Evolutionary conservation across 2,329 filamentous ascomycete species (phyloP), one percentile per base, ranked within the genome.

Genomic region (Diaporthe australafricana): DNA sequence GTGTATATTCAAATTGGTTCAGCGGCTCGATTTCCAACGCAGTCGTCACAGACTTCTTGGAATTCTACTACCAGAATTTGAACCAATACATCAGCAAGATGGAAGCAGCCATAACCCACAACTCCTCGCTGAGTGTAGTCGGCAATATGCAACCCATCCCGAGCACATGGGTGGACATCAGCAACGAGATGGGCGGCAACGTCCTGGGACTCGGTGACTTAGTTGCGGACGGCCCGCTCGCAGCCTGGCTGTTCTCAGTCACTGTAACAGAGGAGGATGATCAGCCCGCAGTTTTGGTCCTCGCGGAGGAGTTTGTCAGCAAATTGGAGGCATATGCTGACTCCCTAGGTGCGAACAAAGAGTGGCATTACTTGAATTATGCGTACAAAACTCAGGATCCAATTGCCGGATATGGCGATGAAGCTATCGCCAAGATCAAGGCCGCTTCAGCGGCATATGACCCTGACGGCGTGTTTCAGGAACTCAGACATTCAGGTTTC

Each of bases 361-460:
- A 82, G 45, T 84, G 80, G 76, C 77, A 81, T 40, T 86, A 83
- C 72, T 77, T 85, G 50, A 86, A 87, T 76, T 86, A 87, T 65
- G 83, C 84, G 0, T 77, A 79, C 38, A 73, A 75, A 2, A 77
- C 79, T 53, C 83, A 87, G 77, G 75, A 82, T 27, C 81, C 83
- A 0, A 76, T 85, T 20, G 63, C 74, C 7, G 73, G 78, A 7
- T 86, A 85, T 66, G 84, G 84, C 0, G 50, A 77, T 11, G 77
- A 80, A 32, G 83, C 81, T 50, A 67, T 84, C 20, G 76, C 76
- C 7, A 76, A 78, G 47, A 68, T 84, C 50, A 77, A 75, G 69
- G 72, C 68, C 20, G 74, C 78, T 12, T 77, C 79, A 4, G 70
- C 74, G 22, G 78, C 79, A 70, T 83, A 82, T 52, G 81, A 83